Conservation (phyloP, 2,329 filamentous ascomycete genomes). For the Colletotrichum coccodes region DNA sequence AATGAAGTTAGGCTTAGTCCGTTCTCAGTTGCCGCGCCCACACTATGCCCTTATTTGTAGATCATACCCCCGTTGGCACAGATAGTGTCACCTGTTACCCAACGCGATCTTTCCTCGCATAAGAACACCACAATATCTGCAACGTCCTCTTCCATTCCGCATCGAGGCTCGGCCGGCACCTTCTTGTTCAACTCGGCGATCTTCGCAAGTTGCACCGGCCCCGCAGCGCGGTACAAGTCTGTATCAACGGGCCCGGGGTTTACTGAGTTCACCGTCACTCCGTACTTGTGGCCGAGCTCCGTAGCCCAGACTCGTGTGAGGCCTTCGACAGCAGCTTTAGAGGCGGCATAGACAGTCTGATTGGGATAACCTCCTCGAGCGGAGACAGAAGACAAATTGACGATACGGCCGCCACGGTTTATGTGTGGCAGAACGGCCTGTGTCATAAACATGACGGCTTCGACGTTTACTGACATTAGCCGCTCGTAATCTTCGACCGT, state of each 20-base stretch:
- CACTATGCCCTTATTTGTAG: background rate
- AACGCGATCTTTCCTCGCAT: constrained; percentile 18
- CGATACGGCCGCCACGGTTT: constrained; percentile 42
- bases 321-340: constrained; percentile 46
- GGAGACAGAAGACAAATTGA: constrained; percentile 46
- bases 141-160: constrained; percentile 14
- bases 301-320: constrained; percentile 42
- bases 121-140: constrained; percentile 24
- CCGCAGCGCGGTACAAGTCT: constrained; percentile 26
- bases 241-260: constrained; percentile 44
- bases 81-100: constrained; percentile 24
- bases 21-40: no score
- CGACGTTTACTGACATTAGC: constrained; percentile 19
- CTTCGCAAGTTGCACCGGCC: constrained; percentile 7
- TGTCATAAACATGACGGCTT: constrained; percentile 42
- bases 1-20: no score
- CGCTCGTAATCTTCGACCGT: constrained; percentile 18
- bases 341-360: constrained; percentile 44
- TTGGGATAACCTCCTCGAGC: constrained; percentile 42
- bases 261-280: constrained; percentile 43
- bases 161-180: constrained; percentile 21
- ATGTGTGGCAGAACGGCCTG: constrained; percentile 43
- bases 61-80: constrained; percentile 26
- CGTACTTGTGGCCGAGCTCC: constrained; percentile 42
- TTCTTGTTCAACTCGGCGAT: constrained; percentile 22